phyloP scores from a whole-genome alignment of 2,329 filamentous ascomycete genomes.

The Apiospora rasikravindrae region DNA sequence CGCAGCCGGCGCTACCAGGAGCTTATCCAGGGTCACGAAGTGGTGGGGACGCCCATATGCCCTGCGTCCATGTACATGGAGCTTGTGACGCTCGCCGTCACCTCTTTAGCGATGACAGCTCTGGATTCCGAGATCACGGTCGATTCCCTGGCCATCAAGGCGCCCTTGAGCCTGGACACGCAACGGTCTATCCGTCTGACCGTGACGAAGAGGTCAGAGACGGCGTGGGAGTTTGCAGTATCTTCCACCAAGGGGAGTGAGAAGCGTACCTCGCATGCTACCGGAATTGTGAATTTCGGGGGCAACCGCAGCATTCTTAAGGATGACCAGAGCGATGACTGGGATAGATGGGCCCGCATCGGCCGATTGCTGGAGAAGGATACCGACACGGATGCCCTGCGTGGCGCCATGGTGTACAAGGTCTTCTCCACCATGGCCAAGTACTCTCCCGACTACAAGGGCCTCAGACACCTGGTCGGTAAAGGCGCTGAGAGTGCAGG shows the following conservation, averaged over 20 bases:
- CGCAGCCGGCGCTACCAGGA: neutral
- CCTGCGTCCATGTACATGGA: constrained; percentile 3
- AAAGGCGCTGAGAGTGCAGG: neutral
- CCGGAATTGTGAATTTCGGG: neutral
- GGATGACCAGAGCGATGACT: no score
- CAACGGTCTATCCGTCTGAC: neutral
- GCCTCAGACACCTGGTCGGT: neutral
- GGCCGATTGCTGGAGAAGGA: neutral
- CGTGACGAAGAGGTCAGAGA: neutral
- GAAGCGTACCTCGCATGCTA: neutral
- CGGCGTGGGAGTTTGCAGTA: neutral
- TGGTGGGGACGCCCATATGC: neutral
- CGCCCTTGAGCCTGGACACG: neutral
- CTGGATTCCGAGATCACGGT: neutral
- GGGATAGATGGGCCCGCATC: neutral
- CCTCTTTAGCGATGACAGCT: neutral
- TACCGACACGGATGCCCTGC: neutral
- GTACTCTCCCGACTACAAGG: neutral
- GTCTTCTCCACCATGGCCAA: neutral
- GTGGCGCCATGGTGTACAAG: neutral
- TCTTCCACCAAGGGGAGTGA: neutral
- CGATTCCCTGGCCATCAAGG: neutral
- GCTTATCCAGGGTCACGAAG: neutral
- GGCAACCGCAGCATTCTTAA: neutral
- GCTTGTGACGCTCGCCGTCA: neutral